Conservation (phyloP, 192 early-diverging fungal genomes). For the Coemansia sp. region DNA sequence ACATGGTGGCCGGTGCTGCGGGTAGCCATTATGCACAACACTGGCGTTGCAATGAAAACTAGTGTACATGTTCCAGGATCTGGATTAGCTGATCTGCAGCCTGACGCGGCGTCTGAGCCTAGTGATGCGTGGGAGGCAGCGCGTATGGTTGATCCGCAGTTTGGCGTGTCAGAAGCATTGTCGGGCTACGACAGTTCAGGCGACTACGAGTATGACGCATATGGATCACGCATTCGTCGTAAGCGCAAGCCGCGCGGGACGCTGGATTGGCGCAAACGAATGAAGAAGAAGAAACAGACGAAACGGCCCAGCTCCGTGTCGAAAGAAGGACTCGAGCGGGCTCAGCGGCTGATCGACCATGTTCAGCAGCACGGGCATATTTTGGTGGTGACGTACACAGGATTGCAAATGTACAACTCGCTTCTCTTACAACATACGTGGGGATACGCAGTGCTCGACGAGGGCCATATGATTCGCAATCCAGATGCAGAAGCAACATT, state of each 20-base stretch:
- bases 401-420: conserved; percentile 70
- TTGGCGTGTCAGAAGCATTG: neutral
- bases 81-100: neutral
- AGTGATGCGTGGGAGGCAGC: conserved; percentile 16
- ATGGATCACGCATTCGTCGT: conserved; percentile 46
- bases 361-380: conserved; percentile 66
- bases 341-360: conserved; percentile 29
- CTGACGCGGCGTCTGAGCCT: neutral
- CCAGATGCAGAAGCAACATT: conserved; percentile 86
- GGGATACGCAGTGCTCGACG: conserved; percentile 89
- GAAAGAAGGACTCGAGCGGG: conserved; percentile 25
- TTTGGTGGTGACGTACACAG: conserved; percentile 84
- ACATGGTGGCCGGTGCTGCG: conserved; percentile 82
- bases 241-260: conserved; percentile 49
- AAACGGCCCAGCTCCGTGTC: conserved; percentile 12
- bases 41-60: conserved; percentile 72
- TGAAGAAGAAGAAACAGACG: conserved; percentile 15
- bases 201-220: conserved; percentile 52
- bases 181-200: conserved; percentile 38
- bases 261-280: conserved; percentile 37
- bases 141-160: conserved; percentile 6
- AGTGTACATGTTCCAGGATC: neutral
- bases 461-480: conserved; percentile 96
- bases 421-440: conserved; percentile 71
- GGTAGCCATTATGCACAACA: conserved; percentile 86